Base-by-base conservation (phyloP, 1,284 basidiomycete genomes). In the Veloboletus limbatus region DNA sequence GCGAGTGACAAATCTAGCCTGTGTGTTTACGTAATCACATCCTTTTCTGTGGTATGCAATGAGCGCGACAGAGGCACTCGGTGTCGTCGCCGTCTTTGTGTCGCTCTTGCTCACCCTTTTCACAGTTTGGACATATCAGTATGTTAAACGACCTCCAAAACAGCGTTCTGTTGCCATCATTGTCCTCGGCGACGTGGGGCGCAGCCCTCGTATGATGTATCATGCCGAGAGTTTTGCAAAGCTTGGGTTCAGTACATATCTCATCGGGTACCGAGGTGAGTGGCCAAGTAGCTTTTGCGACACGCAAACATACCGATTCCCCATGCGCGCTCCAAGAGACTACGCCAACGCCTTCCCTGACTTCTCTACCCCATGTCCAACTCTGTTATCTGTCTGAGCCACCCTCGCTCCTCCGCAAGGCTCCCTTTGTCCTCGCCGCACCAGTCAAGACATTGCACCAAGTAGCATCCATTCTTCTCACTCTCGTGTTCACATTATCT, bases 191-290 rank as follows among this genome's bases (percentile, higher is more conserved):
- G 97, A 99, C 69, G 83, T 99, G 40, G 97, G 94, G 1, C 78
- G 96, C 39, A 94, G 90, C 63, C 97, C 97, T 8, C 78, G 97
- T 30, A 98, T 98, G 92, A 97, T 98, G 89, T 97, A 97, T 66
- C 97, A 99, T 60, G 90, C 95, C 0, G 81, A 95, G 60, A 94
- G 90, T 60, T 88, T 99, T 59, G 87, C 91, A 18, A 80, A 85
- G 40, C 78, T 86, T 48, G 82, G 78, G 4, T 98, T 91, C 69
- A 71, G 79, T 48, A 93, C 93, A 0, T 81, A 82, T 57, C 61
- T 99, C 14, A 79, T 99, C 40, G 96, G 93, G 14, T 97, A 97
- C 65, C 71, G 74, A 66, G 92, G 93, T 92, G 54, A 51, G 78
- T 46, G 33, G 32, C 3, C 3, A 32, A 22, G 11, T 22, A 16